Base-by-base conservation (phyloP, 306 rosid genomes). In the Dalbergia cultrata region DNA sequence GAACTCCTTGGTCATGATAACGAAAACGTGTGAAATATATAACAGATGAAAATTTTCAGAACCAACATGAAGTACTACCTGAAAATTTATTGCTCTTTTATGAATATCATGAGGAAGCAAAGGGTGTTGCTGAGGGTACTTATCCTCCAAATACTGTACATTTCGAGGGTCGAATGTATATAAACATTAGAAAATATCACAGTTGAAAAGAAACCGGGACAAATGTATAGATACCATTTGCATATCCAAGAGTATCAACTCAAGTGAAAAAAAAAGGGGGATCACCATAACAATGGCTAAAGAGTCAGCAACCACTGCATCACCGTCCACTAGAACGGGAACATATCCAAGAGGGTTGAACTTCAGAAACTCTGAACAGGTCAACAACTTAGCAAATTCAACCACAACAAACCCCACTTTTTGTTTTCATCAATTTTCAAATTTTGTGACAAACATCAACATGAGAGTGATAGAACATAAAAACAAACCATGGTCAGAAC, bases 91-190 rank as follows among this genome's bases (percentile, higher is more conserved):
- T 74, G 91, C 85, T 79, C 78, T 92, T 81, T 70, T 78, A 13
- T 63, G 71, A 71, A 86, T 81, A 74, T 89, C 93, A 56, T 7
- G 18, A 61, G 95, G 97, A 26, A 92, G 77, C 54, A 92, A 70
- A 5, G 93, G 91, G 80, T 75, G 41, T 37, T 37, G 78, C 65
- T 86, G 90, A 21, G 97, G 90, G 80, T 83, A 92, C 87, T 90
- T 90, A 19, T 88, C 89, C 58, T 92, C 95, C 85, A 92, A 79
- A 82, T 90, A 89, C 97, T 92, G 80, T 7, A 52, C 9, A 21
- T 37, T 37, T 37, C 41, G 1, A 37, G 7, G 41, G 41, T 5
- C 41, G 7, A 37, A 35, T 21, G 19, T 10, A 19, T 43, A 59
- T 22, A 10, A 8, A 13, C 35, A 59, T 22, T 13, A 80, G 33